These are phyloP conservation scores for Aureobasidium sp. DNA, from an alignment of 2,329 filamentous ascomycete genomes.

Conservation along the genomic window DNA sequence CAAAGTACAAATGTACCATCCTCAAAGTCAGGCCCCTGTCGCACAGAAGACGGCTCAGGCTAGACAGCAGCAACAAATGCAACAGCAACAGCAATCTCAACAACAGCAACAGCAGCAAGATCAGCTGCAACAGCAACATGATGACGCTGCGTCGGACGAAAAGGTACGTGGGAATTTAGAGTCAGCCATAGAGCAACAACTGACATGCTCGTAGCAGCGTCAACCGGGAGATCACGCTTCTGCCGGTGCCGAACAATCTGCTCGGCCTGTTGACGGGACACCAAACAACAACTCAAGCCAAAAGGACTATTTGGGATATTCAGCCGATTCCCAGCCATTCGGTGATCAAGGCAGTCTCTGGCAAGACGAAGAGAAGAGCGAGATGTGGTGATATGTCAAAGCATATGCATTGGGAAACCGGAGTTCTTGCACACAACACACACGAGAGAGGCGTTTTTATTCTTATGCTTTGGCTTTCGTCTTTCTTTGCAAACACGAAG, in stretches of 20 bases:
- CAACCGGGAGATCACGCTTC: neutral
- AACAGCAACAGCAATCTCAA: conserved; percentile 20
- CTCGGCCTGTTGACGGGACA: neutral
- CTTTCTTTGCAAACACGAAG: neutral
- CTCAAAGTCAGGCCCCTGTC: conserved; percentile 72
- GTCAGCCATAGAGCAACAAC: neutral
- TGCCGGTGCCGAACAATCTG: neutral
- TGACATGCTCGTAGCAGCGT: neutral
- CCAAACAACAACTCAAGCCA: conserved; percentile 4
- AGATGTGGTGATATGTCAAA: neutral
- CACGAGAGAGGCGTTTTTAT: neutral
- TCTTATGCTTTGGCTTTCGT: neutral
- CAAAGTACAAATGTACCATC: conserved; percentile 98
- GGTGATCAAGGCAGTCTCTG: conserved; percentile 20
- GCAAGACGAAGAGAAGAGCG: conserved; percentile 21
- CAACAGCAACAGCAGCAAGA: conserved; percentile 22
- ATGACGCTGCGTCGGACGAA: neutral
- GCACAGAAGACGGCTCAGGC: conserved; percentile 51
- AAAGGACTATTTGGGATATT: conserved; percentile 26
- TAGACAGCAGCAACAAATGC: conserved; percentile 37
- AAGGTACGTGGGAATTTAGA: neutral
- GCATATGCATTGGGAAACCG: neutral
- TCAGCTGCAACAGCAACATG: neutral
- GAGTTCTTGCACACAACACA: neutral
- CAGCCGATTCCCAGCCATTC: conserved; percentile 20